These are phyloP conservation scores for Funneliformis geosporum DNA, from an alignment of 192 early-diverging fungal species.

Conservation along the genomic window DNA sequence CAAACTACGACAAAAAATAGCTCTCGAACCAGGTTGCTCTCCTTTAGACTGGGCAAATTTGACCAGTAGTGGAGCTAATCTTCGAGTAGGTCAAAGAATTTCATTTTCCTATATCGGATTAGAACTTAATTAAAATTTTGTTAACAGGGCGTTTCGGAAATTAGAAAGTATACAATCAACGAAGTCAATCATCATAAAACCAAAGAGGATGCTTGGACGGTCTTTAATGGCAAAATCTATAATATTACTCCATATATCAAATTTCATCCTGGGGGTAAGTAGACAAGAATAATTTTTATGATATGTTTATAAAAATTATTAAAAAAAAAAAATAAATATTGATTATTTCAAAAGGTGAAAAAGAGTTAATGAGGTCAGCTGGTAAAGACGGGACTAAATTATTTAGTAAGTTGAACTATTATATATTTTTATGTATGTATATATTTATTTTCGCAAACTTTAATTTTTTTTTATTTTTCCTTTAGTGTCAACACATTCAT, in stretches of 20 bases:
- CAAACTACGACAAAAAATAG: constrained; percentile 68
- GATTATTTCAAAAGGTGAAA: constrained; percentile 40
- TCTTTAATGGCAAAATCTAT: constrained; percentile 87
- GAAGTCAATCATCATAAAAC: constrained; percentile 79
- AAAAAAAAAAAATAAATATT: neutral
- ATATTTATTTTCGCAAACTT: neutral
- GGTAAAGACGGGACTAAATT: constrained; percentile 91
- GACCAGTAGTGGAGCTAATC: constrained; percentile 69
- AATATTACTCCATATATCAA: constrained; percentile 87
- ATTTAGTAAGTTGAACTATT: constrained; percentile 61
- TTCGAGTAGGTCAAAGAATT: constrained; percentile 52
- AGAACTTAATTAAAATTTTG: neutral
- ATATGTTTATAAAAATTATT: neutral
- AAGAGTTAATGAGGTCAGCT: constrained; percentile 77
- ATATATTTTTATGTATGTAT: neutral
- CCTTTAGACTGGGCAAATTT: constrained; percentile 93
- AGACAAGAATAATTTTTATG: neutral
- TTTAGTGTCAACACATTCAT: constrained; percentile 76
- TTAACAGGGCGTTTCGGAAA: constrained; percentile 53
- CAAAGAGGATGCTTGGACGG: constrained; percentile 86
- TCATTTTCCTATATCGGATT: neutral
- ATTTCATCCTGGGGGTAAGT: constrained; percentile 87
- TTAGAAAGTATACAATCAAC: constrained; percentile 66
- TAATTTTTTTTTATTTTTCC: neutral
- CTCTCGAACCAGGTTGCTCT: constrained; percentile 84